Evolutionary conservation across 768 basidiomycete genomes (phyloP), one percentile per base, ranked within the genome.

Genomic region (Hypholoma fasciculare): DNA sequence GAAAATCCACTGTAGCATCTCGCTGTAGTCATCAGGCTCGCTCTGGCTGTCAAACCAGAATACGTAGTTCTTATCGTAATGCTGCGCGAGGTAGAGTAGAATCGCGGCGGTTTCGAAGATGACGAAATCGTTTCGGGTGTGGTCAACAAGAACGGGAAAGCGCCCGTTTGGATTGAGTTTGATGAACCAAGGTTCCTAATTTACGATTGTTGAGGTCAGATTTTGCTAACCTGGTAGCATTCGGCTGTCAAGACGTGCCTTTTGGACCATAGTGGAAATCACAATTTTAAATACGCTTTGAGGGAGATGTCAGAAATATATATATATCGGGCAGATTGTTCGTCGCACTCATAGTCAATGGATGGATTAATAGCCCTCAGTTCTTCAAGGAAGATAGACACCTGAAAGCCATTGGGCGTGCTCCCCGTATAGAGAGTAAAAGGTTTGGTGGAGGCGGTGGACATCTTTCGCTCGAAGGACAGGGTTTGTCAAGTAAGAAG

Each of bases 1-100:
- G 76, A 94, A 92, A 50, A 94, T 85, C 94, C 92, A 95, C 67
- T 91, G 90, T 20, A 92, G 64, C 74, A 83, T 79, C 71, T 89
- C 86, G 65, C 83, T 88, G 65, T 87, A 85, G 23, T 85, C 78
- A 49, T 89, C 77, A 6, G 83, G 78, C 6, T 82, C 71, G 11
- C 64, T 74, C 16, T 62, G 69, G 4, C 77, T 74, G 63, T 87
- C 78, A 71, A 88, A 92, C 61, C 74, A 81, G 63, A 95, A 88
- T 64, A 83, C 78, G 68, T 78, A 72, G 13, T 90, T 82, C 63
- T 76, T 84, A 72, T 96, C 94, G 65, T 89, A 94, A 65, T 88
- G 83, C 67, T 91, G 86, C 17, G 79, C 78, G 51, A 96, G 82
- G 69, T 91, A 94, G 16, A 93, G 72, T 53, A 94, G 71, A 58